A percentile compares a stretch with the other conserved stretches of the same genome.
Evolutionary conservation across 768 basidiomycete species (phyloP).

Genomic region (Holtermanniella nyarrowii): DNA sequence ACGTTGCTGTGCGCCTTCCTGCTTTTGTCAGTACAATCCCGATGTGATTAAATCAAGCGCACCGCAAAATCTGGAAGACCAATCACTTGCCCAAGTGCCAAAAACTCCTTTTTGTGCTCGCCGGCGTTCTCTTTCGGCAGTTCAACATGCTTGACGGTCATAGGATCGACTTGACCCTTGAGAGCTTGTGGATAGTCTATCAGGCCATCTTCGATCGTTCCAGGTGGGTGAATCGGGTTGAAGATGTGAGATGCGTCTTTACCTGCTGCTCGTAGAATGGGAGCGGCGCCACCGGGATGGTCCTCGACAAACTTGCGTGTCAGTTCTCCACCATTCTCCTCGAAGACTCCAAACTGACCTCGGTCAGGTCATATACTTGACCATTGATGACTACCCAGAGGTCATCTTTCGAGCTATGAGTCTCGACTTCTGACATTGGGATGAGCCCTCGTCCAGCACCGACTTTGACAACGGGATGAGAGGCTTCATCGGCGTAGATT

Average conservation of each 20-base stretch:
- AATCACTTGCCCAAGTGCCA: conserved; percentile 33
- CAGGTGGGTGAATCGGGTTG: conserved; percentile 38
- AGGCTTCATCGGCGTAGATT: conserved; percentile 1
- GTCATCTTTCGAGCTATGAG: conserved; percentile 31
- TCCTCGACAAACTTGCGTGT: conserved; percentile 27
- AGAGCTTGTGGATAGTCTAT: conserved; percentile 9
- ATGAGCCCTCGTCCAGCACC: conserved; percentile 24
- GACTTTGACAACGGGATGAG: not conserved
- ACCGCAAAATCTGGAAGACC: conserved; percentile 39
- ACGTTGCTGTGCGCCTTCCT: conserved; percentile 30
- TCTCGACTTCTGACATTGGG: conserved; percentile 34
- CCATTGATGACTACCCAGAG: conserved; percentile 39
- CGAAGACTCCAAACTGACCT: conserved; percentile 14
- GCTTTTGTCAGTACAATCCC: not conserved
- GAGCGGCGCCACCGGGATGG: conserved; percentile 36
- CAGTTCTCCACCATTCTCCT: not conserved
- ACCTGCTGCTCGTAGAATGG: conserved; percentile 33
- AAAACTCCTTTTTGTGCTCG: conserved; percentile 22
- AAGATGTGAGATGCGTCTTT: conserved; percentile 34
- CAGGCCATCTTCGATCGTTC: conserved; percentile 37
- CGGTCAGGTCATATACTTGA: conserved; percentile 37
- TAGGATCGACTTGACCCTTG: conserved; percentile 31
- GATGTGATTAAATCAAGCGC: conserved; percentile 2
- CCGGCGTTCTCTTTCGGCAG: conserved; percentile 8
- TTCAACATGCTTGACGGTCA: conserved; percentile 24